Conservation (phyloP, 768 basidiomycete genomes). For the Pluteus cervinus region DNA sequence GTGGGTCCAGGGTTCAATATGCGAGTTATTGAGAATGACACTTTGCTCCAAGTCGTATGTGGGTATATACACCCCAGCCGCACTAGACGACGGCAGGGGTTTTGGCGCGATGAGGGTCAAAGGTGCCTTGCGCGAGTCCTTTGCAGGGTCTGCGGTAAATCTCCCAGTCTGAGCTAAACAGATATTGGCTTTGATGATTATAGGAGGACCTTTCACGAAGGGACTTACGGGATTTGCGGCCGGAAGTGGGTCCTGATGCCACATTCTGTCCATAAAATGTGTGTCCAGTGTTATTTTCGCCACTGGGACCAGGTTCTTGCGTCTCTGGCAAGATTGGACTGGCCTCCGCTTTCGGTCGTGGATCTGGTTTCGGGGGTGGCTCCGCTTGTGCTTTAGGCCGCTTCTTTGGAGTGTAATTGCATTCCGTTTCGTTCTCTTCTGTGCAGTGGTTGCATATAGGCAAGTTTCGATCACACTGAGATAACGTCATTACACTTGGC, state of each 20-base stretch:
- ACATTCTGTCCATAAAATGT: slow-evolving; percentile 45
- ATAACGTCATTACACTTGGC: slow-evolving; percentile 3
- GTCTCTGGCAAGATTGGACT: neutral
- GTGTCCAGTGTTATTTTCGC: too few relatives aligned
- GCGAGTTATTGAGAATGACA: slow-evolving; percentile 30
- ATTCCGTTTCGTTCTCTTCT: slow-evolving; percentile 44
- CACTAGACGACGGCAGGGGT: slow-evolving; percentile 15
- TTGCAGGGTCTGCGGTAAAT: slow-evolving; percentile 22
- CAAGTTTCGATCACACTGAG: slow-evolving; percentile 65
- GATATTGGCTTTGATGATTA: neutral
- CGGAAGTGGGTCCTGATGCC: slow-evolving; percentile 31
- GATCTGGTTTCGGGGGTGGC: slow-evolving; percentile 12
- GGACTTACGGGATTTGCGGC: too few relatives aligned
- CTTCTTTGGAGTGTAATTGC: slow-evolving; percentile 73
- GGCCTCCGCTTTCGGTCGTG: slow-evolving; percentile 7
- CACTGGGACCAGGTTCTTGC: slow-evolving; percentile 6
- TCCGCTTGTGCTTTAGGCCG: slow-evolving; percentile 44
- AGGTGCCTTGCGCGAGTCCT: slow-evolving; percentile 14
- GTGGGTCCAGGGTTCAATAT: slow-evolving; percentile 55
- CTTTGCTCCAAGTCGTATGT: slow-evolving; percentile 32
- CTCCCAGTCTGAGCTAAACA: slow-evolving; percentile 26
- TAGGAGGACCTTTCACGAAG: too few relatives aligned
- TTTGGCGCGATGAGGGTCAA: slow-evolving; percentile 16
- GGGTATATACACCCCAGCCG: slow-evolving; percentile 35
- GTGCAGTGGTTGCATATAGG: slow-evolving; percentile 67